Evolutionary conservation across 2,329 filamentous ascomycete genomes (phyloP), one percentile per base, ranked within the genome.

Genomic region (Pyricularia sp.): DNA sequence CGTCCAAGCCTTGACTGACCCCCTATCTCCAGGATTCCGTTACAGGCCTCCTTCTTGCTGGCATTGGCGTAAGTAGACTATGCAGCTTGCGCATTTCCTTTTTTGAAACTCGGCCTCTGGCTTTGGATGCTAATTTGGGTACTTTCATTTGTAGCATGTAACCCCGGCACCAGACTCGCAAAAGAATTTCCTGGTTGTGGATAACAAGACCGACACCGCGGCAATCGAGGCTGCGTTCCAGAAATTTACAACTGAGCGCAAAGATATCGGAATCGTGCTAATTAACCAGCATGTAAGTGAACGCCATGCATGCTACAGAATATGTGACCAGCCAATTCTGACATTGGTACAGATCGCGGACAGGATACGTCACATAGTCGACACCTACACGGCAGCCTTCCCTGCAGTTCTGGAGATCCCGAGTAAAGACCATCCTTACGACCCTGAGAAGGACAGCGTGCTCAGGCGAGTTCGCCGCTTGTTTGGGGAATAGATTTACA

Each of bases 361-460:
- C 75, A 87, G 86, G 75, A 99, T 99, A 84, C 86, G 94, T 75
- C 85, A 93, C 75, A 87, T 88, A 67, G 88, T 99, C 70, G 94
- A 99, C 76, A 87, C 86, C 49, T 97, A 96, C 78, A 93, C 91
- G 24, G 91, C 93, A 62, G 93, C 94, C 4, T 99, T 99, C 78
- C 94, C 94, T n/a, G 88, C 92, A 26, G 84, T 99, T 65, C 86
- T 99, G 66, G 94, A 99, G 77, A 97, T 99, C 67, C 94, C 94
- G 28, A 96, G 91, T 79, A 99, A 99, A 82, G 94, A 99, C 76
- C 94, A 99, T 75, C 94, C 94, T 2, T 99, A 99, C 74, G 93
- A 99, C 72, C 94, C 94, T 0, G 94, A 99, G 78, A 99, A 99
- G 81, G 94, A 99, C 76, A 97, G 93, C 73, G 93, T 99, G 59